Conservation (phyloP, 2,329 filamentous ascomycete genomes). For the Alternaria consortialis region DNA sequence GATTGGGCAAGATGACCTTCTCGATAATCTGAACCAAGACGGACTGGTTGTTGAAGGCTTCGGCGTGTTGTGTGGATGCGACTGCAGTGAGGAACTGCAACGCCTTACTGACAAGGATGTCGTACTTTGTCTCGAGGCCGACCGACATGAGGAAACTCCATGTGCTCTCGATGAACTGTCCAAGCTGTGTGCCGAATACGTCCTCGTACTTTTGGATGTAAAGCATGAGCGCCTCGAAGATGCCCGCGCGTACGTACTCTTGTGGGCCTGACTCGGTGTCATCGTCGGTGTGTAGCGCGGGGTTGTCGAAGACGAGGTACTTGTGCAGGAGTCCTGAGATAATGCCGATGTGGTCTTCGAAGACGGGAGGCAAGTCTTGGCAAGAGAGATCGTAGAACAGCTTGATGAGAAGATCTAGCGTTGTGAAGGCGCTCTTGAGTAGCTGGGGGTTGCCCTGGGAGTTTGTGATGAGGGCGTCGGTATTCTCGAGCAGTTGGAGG, state of each 20-base stretch:
- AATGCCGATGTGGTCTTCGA: conserved; percentile 84
- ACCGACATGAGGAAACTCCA: conserved; percentile 91
- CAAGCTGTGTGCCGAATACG: conserved; percentile 81
- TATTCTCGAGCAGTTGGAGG: conserved; percentile 77
- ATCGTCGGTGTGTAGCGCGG: conserved; percentile 82
- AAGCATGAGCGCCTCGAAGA: conserved; percentile 88
- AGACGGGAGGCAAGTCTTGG: conserved; percentile 92
- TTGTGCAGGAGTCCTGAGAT: conserved; percentile 87
- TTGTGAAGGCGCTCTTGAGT: conserved; percentile 81
- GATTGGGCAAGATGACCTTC: conserved; percentile 93
- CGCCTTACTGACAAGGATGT: conserved; percentile 92
- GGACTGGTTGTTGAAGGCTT: conserved; percentile 82
- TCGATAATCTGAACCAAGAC: conserved; percentile 89
- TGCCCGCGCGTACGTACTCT: conserved; percentile 90
- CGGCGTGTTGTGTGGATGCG: conserved; percentile 78
- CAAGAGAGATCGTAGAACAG: conserved; percentile 97
- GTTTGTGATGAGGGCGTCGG: conserved; percentile 74
- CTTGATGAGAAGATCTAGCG: conserved; percentile 87
- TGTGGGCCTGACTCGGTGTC: conserved; percentile 86
- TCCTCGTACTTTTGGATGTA: conserved; percentile 97
- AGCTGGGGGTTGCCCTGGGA: conserved; percentile 78
- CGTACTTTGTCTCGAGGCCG: conserved; percentile 89
- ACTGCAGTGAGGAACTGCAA: conserved; percentile 94
- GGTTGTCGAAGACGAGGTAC: conserved; percentile 89
- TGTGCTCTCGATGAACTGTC: conserved; percentile 85